These are phyloP conservation scores for Beauveria scarabaeidicola DNA, from an alignment of 2,329 filamentous ascomycete species.

Conservation along the genomic window DNA sequence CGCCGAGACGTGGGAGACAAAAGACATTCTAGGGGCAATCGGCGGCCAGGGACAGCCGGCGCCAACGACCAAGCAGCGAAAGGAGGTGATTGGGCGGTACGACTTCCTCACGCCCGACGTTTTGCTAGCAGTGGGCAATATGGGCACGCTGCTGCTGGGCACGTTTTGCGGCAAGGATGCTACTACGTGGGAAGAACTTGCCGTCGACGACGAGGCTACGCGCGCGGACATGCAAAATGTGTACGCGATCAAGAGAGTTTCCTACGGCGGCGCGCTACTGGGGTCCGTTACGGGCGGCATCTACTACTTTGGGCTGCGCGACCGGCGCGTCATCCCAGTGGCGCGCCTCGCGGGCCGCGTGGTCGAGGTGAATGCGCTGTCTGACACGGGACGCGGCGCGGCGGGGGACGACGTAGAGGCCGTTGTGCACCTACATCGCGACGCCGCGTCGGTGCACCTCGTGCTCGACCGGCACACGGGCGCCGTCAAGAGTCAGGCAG, in stretches of 20 bases:
- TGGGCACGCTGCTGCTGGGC: conserved; percentile 49
- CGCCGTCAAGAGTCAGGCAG: conserved; percentile 20
- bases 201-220: conserved; percentile 23
- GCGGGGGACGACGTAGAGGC: conserved; percentile 21
- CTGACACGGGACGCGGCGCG: not conserved
- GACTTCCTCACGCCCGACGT: conserved; percentile 47
- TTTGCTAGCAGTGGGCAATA: conserved; percentile 50
- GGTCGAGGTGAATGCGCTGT: conserved; percentile 39
- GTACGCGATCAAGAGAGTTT: conserved; percentile 36
- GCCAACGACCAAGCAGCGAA: conserved; percentile 11
- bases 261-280: conserved; percentile 33
- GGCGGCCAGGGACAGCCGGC: conserved; percentile 8
- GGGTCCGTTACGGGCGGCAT: conserved; percentile 41
- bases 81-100: conserved; percentile 51
- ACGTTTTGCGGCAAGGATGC: conserved; percentile 22
- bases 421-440: conserved; percentile 39
- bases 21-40: conserved; percentile 21
- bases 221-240: conserved; percentile 35
- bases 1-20: conserved; percentile 22
- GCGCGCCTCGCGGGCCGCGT: conserved; percentile 39
- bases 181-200: conserved; percentile 35
- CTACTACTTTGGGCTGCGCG: conserved; percentile 32
- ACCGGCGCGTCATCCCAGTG: conserved; percentile 25
- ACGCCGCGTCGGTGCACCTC: conserved; percentile 34
- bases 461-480: conserved; percentile 26